A percentile compares a stretch with the other conserved stretches of the same genome.
Conservation (phyloP, 2,329 filamentous ascomycete species). For the Colletotrichum scovillei region DNA sequence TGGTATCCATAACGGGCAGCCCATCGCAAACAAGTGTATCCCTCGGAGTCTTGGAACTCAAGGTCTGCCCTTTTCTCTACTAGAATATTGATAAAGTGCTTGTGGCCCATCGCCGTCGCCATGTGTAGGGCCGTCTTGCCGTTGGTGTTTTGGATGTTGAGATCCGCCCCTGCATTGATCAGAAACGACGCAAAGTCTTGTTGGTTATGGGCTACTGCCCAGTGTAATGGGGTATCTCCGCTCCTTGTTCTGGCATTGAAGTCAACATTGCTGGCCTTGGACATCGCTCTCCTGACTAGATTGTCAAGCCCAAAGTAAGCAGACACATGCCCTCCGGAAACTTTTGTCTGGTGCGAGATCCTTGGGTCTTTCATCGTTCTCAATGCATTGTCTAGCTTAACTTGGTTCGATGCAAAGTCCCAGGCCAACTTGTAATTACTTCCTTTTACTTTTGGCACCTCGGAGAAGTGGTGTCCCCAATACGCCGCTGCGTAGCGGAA, state of each 20-base stretch:
- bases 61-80: not conserved
- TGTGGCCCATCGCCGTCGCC: not conserved
- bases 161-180: not conserved
- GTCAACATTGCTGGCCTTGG: not conserved
- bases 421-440: conserved; percentile 8
- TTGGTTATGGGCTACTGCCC: not conserved
- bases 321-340: not conserved
- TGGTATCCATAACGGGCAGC: conserved; percentile 3
- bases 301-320: conserved; percentile 14
- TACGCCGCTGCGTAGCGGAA: conserved; percentile 9
- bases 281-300: conserved; percentile 2
- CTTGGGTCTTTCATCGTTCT: not conserved
- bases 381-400: not conserved
- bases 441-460: not conserved
- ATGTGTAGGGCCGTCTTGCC: conserved; percentile 6
- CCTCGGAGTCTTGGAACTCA: conserved; percentile 7
- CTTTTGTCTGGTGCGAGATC: not conserved
- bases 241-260: conserved; percentile 12
- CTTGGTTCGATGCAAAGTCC: not conserved
- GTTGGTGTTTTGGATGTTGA: conserved; percentile 5
- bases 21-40: conserved; percentile 14
- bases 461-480: conserved; percentile 5
- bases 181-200: not conserved
- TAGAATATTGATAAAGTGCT: not conserved
- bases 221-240: conserved; percentile 15